Evolutionary conservation across 495 filamentous ascomycete species (phyloP).

Genomic region (Hypoxylon lenormandii): DNA sequence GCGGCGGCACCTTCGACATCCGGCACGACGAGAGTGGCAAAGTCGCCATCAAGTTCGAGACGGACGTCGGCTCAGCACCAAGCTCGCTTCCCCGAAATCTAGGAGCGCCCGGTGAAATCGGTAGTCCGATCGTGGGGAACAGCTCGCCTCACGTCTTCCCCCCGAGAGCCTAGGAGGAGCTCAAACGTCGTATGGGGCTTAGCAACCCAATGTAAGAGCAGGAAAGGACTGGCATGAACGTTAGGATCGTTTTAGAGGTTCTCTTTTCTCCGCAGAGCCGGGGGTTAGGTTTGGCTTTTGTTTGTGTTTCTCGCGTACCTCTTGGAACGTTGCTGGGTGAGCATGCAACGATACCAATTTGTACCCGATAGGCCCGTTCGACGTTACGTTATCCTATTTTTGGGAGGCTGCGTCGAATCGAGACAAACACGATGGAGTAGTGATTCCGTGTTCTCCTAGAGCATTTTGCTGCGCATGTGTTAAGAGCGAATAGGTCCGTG

Average conservation of each 20-base stretch:
- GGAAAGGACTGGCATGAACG: neutral
- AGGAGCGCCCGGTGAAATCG: constrained; percentile 67
- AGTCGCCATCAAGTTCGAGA: constrained; percentile 64
- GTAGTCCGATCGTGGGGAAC: constrained; percentile 67
- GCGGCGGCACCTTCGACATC: constrained; percentile 83
- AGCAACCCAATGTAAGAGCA: neutral
- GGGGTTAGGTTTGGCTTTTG: constrained; percentile 18
- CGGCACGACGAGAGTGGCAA: constrained; percentile 63
- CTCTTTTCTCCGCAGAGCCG: constrained; percentile 17
- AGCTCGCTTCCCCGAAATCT: constrained; percentile 53
- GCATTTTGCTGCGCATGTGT: constrained; percentile 1
- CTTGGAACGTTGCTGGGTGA: constrained; percentile 39
- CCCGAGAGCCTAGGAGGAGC: constrained; percentile 8
- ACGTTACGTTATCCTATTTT: neutral
- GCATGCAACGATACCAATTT: constrained; percentile 28
- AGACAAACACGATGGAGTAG: neutral
- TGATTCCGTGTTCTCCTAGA: constrained; percentile 1
- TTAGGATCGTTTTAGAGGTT: constrained; percentile 19
- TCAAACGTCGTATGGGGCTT: too few species aligned
- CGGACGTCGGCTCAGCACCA: constrained; percentile 35
- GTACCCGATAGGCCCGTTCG: constrained; percentile 19
- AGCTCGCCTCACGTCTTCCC: constrained; percentile 27
- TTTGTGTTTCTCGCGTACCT: constrained; percentile 18
- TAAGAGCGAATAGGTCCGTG: neutral
- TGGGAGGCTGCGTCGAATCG: neutral